Percentiles rank a stretch among this genome's conserved stretches.
Conservation (phyloP, 257 asterid species). For the Solanum sejunctum region DNA sequence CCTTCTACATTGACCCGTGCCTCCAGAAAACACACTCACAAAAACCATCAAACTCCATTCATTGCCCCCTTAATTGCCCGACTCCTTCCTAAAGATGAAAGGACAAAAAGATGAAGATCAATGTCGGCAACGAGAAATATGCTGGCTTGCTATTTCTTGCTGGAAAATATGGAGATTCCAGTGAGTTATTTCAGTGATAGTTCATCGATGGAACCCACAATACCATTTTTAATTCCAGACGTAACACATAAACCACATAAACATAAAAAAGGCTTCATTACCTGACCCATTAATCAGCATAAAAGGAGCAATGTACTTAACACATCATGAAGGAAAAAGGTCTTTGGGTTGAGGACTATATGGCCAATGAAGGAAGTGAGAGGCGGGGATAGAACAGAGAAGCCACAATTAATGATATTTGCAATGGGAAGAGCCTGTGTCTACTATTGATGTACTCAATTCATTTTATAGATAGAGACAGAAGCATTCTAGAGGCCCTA, state of each 20-base stretch:
- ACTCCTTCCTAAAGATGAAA: neutral
- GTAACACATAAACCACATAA: neutral
- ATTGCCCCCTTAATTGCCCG: neutral
- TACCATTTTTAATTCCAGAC: neutral
- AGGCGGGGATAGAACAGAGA: neutral
- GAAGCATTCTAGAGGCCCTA: too few species aligned
- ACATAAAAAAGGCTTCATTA: neutral
- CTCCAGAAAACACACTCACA: neutral
- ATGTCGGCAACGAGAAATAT: neutral
- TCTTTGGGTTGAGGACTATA: neutral
- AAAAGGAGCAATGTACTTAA: neutral
- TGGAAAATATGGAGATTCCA: neutral
- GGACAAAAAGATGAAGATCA: neutral
- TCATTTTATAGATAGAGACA: too few species aligned
- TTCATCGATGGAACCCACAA: neutral
- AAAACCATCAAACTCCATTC: neutral
- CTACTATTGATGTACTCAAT: too few species aligned
- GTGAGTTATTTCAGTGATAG: neutral
- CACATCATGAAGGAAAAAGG: neutral
- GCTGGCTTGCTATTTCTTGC: neutral
- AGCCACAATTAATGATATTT: neutral
- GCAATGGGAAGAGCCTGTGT: too few species aligned
- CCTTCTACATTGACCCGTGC: neutral
- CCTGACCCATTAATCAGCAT: neutral
- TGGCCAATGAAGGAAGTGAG: neutral